Evolutionary conservation across 345 rosid species (phyloP).

Genomic region (Tarenaya hassleriana): DNA sequence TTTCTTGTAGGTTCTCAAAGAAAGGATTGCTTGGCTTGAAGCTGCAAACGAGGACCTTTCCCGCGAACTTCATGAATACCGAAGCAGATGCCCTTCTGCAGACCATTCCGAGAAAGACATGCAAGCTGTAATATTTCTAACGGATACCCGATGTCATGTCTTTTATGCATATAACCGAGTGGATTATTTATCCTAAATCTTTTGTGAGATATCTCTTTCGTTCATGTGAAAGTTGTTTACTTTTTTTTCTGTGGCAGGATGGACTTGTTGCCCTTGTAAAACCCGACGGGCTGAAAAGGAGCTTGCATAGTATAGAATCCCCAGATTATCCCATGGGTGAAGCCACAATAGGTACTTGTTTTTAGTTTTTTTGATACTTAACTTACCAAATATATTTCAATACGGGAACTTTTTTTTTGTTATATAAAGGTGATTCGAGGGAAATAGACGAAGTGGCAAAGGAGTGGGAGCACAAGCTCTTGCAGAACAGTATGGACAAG

Average conservation of each 20-base stretch:
- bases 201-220: neutral
- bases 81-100: conserved; percentile 49
- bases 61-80: conserved; percentile 82
- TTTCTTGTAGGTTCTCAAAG: conserved; percentile 70
- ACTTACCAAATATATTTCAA: conserved; percentile 2
- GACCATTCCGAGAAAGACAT: conserved; percentile 68
- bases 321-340: conserved; percentile 77
- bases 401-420: conserved; percentile 13
- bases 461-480: conserved; percentile 96
- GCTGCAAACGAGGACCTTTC: conserved; percentile 86
- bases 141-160: neutral
- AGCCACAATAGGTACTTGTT: conserved; percentile 48
- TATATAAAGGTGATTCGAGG: conserved; percentile 53
- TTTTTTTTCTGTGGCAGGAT: conserved; percentile 43
- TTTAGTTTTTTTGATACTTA: too few relatives aligned
- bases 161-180: conserved; percentile 5
- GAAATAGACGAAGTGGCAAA: conserved; percentile 86
- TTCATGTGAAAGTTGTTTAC: neutral
- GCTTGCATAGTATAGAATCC: conserved; percentile 72
- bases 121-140: conserved; percentile 44
- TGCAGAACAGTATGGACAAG: conserved; percentile 88
- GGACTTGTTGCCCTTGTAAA: conserved; percentile 53
- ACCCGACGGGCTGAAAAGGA: conserved; percentile 83
- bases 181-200: conserved; percentile 1
- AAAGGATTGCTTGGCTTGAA: conserved; percentile 91